These are phyloP conservation scores for Priceomyces carsonii DNA, from an alignment of 805 yeast genomes.

Conservation along the genomic window DNA sequence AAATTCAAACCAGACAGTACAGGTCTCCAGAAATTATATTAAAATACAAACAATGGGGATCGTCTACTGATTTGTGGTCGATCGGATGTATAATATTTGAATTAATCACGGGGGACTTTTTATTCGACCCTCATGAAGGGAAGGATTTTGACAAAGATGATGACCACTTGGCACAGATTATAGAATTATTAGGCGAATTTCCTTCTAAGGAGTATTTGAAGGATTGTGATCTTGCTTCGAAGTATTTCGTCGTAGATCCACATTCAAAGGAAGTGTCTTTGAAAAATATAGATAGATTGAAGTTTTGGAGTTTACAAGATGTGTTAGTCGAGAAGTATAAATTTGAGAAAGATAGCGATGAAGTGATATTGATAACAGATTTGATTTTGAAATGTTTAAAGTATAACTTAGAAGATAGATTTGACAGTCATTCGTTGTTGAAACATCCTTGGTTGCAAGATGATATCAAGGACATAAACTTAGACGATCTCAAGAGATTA, in stretches of 20 bases:
- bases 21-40: conserved; percentile 75
- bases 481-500: conserved; percentile 18
- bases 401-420: conserved; percentile 49
- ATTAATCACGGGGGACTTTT: conserved; percentile 59
- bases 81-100: conserved; percentile 60
- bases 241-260: conserved; percentile 39
- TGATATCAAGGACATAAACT: conserved; percentile 12
- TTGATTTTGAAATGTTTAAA: conserved; percentile 53
- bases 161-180: conserved; percentile 63
- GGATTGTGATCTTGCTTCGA: conserved; percentile 38
- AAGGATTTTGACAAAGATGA: conserved; percentile 51
- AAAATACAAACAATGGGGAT: conserved; percentile 53
- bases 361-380: conserved; percentile 41
- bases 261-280: conserved; percentile 29
- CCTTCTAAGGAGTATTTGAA: conserved; percentile 40
- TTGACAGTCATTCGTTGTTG: conserved; percentile 55
- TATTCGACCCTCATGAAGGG: conserved; percentile 61
- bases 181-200: conserved; percentile 51
- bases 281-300: conserved; percentile 47
- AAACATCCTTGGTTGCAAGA: conserved; percentile 52
- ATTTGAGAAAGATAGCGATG: conserved; percentile 32
- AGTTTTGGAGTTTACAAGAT: conserved; percentile 51
- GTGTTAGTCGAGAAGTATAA: conserved; percentile 53
- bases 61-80: conserved; percentile 64
- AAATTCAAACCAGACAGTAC: conserved; percentile 90